phyloP scores from a whole-genome alignment of 306 rosid species.

The Canavalia gladiata region DNA sequence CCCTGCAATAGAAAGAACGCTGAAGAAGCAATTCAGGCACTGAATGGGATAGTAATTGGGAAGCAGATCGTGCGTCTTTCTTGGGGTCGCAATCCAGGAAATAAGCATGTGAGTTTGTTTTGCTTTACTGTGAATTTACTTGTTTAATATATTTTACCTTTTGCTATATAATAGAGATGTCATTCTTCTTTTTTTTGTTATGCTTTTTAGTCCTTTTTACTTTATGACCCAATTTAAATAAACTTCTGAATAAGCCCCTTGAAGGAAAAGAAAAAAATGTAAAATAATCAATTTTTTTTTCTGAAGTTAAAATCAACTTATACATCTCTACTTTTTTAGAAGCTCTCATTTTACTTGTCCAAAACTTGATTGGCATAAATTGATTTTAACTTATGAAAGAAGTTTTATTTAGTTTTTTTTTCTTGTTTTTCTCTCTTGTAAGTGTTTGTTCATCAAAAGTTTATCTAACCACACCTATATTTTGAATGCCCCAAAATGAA shows the following conservation, averaged over 20 bases:
- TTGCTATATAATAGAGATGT: not conserved
- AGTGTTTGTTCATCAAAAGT: too few species aligned
- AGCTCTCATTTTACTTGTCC: too few species aligned
- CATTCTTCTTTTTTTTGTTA: conserved; percentile 6
- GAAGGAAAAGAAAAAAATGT: too few species aligned
- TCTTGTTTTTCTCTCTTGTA: too few species aligned
- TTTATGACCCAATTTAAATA: too few species aligned
- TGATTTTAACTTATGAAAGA: too few species aligned
- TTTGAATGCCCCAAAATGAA: conserved; percentile 33
- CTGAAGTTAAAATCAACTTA: too few species aligned
- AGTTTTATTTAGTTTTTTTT: too few species aligned
- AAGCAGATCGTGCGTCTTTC: conserved; percentile 98
- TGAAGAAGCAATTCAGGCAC: conserved; percentile 87
- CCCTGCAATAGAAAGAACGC: conserved; percentile 81
- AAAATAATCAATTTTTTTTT: too few species aligned
- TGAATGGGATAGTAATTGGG: conserved; percentile 91
- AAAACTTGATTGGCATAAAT: too few species aligned
- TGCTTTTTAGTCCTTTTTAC: conserved; percentile 18
- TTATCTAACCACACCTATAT: conserved; percentile 22
- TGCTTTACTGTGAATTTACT: conserved; percentile 8
- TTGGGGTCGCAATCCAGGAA: conserved; percentile 98
- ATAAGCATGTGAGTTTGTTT: conserved; percentile 78
- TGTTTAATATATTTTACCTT: conserved; percentile 14
- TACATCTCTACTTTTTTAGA: too few species aligned
- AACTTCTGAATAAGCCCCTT: too few species aligned